phyloP scores from a whole-genome alignment of 768 basidiomycete genomes.

The Trametes sanguinea region DNA sequence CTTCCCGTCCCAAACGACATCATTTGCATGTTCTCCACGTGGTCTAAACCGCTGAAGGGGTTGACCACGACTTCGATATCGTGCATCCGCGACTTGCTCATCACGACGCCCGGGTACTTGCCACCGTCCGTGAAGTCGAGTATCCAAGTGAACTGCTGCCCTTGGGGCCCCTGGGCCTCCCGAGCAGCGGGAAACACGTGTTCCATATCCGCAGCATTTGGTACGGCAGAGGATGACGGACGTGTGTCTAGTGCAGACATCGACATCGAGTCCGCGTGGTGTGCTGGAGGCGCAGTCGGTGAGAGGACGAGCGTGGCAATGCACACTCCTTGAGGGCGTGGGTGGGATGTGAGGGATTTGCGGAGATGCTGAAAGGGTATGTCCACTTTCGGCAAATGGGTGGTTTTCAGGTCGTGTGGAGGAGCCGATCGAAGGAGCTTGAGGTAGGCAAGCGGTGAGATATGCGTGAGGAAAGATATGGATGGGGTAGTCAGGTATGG shows the following conservation, averaged over 20 bases:
- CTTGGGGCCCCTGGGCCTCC: conserved; percentile 27
- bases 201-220: conserved; percentile 48
- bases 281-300: conserved; percentile 45
- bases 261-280: conserved; percentile 25
- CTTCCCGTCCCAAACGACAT: conserved; percentile 53
- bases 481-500: conserved; percentile 69
- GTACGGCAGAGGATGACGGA: conserved; percentile 56
- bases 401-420: conserved; percentile 28
- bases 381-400: conserved; percentile 46
- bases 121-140: conserved; percentile 71
- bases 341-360: conserved; percentile 40
- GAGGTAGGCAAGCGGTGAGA: conserved; percentile 72
- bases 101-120: conserved; percentile 55
- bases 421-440: conserved; percentile 50
- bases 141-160: conserved; percentile 51
- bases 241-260: conserved; percentile 36
- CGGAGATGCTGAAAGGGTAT: conserved; percentile 54
- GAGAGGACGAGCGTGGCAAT: conserved; percentile 52
- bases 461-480: conserved; percentile 69
- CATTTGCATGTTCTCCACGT: conserved; percentile 43
- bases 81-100: conserved; percentile 73
- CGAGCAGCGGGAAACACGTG: conserved; percentile 49
- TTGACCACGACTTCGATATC: conserved; percentile 70
- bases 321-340: conserved; percentile 49
- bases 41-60: conserved; percentile 50